Base-by-base conservation (phyloP, 768 basidiomycete species). In the Clavulina sp. region DNA sequence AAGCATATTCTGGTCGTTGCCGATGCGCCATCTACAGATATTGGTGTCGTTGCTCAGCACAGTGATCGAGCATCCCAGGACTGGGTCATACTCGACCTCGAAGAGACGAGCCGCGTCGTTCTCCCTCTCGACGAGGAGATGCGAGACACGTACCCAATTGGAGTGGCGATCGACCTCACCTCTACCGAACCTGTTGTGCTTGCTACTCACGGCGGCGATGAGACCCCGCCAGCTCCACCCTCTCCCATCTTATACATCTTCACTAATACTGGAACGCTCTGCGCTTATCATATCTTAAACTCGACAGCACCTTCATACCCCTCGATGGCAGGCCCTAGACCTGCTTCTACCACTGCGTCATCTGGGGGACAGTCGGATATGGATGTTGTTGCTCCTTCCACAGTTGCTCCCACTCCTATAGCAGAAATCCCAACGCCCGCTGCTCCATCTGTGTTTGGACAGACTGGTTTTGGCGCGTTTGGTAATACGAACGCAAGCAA, bases 1-100 rank as follows among this genome's bases (percentile, higher is more conserved):
- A 56, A 56, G 46, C 54, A 56, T 40, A 28, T 56, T 19, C 44
- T 56, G n/a, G 19, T 56, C 18, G 54, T 56, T 18, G 48, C 44
- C 16, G 54, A 56, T 31, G 49, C 54, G 24, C 54, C 54, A 23
- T 36, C 54, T 7, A 52, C 49, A 19, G 54, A 56, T 40, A 33
- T 56, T 26, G 54, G 54, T 6, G 47, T 49, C 7, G 33, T 56
- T 4, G 44, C 19, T 18, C 48, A 34, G 19, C 7, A 28, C 21
- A 41, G 28, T 6, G 54, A 33, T 26, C 19, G 16, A n/a, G 41
- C 30, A 9, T 30, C 48, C 16, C 9, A 16, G 7, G 7, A 7
- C 16, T 56, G 54, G 54, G 36, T 44, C 21, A 55, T 43, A 23
- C 48, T 56, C 6, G 54, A 54, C 18, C 54, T 56, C 13, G 54